phyloP scores from a whole-genome alignment of 2,329 filamentous ascomycete species.

The Sclerotinia spermophila region DNA sequence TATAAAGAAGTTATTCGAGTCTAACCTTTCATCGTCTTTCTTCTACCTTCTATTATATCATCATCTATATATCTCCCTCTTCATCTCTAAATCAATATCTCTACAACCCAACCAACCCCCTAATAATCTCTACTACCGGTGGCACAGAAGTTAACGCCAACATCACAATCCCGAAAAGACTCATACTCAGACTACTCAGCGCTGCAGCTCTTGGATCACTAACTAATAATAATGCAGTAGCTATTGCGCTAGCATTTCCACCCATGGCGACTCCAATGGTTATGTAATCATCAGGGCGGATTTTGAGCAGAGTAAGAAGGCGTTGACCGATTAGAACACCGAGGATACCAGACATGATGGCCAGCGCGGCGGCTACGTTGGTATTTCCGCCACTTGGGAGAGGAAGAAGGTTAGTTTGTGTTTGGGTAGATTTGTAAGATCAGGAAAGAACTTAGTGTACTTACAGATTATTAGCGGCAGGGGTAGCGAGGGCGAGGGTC shows the following conservation, averaged over 20 bases:
- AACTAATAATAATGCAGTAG: constrained; percentile 52
- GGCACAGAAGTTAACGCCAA: constrained; percentile 57
- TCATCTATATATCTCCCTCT: background rate
- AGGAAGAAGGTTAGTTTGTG: background rate
- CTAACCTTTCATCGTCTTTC: background rate
- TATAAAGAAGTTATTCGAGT: background rate
- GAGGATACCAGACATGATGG: constrained; percentile 57
- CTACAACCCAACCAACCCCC: constrained; percentile 45
- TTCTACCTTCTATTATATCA: background rate
- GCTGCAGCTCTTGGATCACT: constrained; percentile 58
- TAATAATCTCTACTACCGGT: constrained; percentile 47
- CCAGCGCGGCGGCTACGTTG: constrained; percentile 53
- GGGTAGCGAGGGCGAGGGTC: constrained; percentile 57
- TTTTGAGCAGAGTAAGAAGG: constrained; percentile 47
- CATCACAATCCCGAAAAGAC: constrained; percentile 56
- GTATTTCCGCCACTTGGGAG: background rate
- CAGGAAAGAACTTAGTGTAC: constrained; percentile 40
- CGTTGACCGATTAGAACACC: constrained; percentile 53
- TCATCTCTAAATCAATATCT: background rate
- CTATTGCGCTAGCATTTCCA: constrained; percentile 57
- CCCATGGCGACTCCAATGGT: constrained; percentile 60
- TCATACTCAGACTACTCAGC: constrained; percentile 58
- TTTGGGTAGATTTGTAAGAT: background rate
- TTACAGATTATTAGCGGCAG: constrained; percentile 53
- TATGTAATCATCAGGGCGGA: constrained; percentile 60